phyloP scores from a whole-genome alignment of 331 rosid genomes.

The Prunus yedoensis region DNA sequence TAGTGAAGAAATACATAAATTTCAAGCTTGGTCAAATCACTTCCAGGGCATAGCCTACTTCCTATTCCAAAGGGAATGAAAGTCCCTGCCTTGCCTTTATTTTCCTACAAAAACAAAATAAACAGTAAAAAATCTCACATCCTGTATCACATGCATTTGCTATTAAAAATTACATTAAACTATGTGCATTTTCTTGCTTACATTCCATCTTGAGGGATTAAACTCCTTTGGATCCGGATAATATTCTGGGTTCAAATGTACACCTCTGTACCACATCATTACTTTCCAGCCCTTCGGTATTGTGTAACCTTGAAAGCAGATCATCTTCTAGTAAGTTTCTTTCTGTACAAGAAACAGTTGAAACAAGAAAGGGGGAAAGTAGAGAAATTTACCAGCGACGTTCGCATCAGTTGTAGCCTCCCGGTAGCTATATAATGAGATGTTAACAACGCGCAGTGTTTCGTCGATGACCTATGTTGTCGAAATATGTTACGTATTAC shows the following conservation, averaged over 20 bases:
- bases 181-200: constrained; percentile 17
- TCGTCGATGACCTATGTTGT: constrained; percentile 34
- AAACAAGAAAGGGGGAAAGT: neutral
- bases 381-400: constrained; percentile 22
- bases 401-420: constrained; percentile 37
- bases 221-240: constrained; percentile 38
- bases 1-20: constrained; percentile 36
- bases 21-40: constrained; percentile 41
- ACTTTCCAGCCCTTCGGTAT: constrained; percentile 49
- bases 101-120: constrained; percentile 17
- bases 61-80: constrained; percentile 49
- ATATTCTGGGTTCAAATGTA: constrained; percentile 32
- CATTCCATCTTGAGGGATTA: constrained; percentile 45
- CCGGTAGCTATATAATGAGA: constrained; percentile 41
- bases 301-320: constrained; percentile 30
- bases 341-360: neutral
- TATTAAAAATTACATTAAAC: neutral
- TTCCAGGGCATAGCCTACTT: constrained; percentile 47
- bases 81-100: constrained; percentile 28
- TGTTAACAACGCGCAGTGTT: constrained; percentile 32
- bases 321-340: neutral
- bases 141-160: neutral
- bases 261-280: constrained; percentile 37
- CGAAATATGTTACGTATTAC: too few relatives aligned
- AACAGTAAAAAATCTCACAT: too few relatives aligned